Evolutionary conservation across 2,329 filamentous ascomycete species (phyloP).

Genomic region (Aspergillus flavus): DNA sequence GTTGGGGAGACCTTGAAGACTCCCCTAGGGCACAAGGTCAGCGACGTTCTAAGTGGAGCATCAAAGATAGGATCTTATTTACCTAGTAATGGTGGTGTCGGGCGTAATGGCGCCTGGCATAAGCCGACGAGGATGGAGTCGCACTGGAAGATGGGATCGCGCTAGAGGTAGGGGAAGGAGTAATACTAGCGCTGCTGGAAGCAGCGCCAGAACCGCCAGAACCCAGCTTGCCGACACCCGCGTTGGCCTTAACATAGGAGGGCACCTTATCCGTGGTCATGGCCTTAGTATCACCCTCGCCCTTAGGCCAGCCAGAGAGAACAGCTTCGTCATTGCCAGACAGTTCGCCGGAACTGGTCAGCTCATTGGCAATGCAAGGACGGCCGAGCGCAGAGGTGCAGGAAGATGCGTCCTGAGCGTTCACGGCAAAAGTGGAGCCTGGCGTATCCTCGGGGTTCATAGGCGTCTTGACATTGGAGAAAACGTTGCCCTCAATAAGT

Average conservation of each 20-base stretch:
- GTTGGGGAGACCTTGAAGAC: background rate
- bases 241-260: conserved; percentile 32
- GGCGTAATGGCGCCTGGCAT: conserved; percentile 11
- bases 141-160: conserved; percentile 8
- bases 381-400: conserved; percentile 32
- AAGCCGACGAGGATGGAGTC: conserved; percentile 10
- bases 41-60: no score
- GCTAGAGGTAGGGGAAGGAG: conserved; percentile 6
- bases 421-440: conserved; percentile 33
- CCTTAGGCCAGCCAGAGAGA: conserved; percentile 34
- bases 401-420: conserved; percentile 17
- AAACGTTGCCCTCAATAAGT: conserved; percentile 51
- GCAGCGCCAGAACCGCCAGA: background rate
- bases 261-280: conserved; percentile 28
- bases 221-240: conserved; percentile 33
- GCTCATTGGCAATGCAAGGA: conserved; percentile 31
- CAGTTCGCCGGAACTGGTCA: conserved; percentile 34
- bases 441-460: conserved; percentile 29
- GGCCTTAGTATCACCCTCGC: conserved; percentile 33
- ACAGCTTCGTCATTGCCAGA: conserved; percentile 28
- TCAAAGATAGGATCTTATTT: no score
- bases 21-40: background rate
- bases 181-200: conserved; percentile 8
- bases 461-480: conserved; percentile 45
- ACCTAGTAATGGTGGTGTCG: background rate